Percentiles rank a stretch among this genome's conserved stretches.
Conservation (phyloP, 768 basidiomycete species). For the Stropharia rugosoannulata region DNA sequence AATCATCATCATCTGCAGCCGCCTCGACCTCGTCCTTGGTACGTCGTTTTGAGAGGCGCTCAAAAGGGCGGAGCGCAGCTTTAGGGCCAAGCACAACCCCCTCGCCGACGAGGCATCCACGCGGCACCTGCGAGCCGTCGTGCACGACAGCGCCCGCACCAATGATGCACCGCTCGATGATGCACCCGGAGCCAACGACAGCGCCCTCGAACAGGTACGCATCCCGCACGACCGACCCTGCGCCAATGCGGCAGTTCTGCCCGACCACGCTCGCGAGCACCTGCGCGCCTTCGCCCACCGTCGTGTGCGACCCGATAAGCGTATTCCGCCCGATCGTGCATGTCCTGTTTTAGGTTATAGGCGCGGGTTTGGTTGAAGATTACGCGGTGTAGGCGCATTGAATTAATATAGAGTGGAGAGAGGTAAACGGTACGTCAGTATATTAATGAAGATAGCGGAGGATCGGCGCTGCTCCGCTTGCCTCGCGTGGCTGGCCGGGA, state of each 20-base stretch:
- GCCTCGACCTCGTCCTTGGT: slow-evolving; percentile 32
- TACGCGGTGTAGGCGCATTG: background rate
- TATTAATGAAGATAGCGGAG: background rate
- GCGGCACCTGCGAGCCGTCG: slow-evolving; percentile 62
- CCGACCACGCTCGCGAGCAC: slow-evolving; percentile 80
- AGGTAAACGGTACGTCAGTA: background rate
- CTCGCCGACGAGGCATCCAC: slow-evolving; percentile 81
- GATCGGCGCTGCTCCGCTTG: background rate
- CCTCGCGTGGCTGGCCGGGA: background rate
- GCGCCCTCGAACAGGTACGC: slow-evolving; percentile 86
- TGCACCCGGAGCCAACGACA: slow-evolving; percentile 64
- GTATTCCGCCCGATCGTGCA: slow-evolving; percentile 80
- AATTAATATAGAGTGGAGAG: background rate
- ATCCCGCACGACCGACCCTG: slow-evolving; percentile 63
- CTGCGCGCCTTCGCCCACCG: slow-evolving; percentile 63
- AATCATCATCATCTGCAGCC: slow-evolving; percentile 46
- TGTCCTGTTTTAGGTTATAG: slow-evolving; percentile 45
- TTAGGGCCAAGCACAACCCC: slow-evolving; percentile 78
- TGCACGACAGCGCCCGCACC: slow-evolving; percentile 75
- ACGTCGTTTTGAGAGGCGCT: slow-evolving; percentile 63
- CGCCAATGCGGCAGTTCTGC: slow-evolving; percentile 68
- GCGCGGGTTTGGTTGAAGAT: background rate
- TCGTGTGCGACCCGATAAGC: slow-evolving; percentile 80
- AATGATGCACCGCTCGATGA: slow-evolving; percentile 78
- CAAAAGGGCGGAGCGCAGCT: slow-evolving; percentile 65